Conservation (phyloP, 306 rosid species). For the Crotalaria pallida region DNA sequence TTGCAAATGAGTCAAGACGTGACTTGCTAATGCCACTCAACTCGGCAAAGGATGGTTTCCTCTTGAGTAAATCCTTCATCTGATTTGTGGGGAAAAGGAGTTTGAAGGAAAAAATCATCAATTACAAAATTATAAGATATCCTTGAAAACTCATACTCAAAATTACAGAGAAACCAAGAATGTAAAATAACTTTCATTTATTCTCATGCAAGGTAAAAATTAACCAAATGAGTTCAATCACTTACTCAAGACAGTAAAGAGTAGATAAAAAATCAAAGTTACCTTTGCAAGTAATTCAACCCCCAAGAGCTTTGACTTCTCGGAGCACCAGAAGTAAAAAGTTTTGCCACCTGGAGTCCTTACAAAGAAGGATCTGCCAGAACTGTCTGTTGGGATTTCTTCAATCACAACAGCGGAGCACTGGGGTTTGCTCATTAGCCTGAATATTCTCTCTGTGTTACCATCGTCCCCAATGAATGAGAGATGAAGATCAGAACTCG, state of each 20-base stretch:
- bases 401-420: constrained; percentile 49
- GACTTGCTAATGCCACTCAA: constrained; percentile 89
- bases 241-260: no score
- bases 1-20: constrained; percentile 84
- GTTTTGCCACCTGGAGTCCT: constrained; percentile 38
- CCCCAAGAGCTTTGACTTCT: constrained; percentile 86
- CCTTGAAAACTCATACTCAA: no score
- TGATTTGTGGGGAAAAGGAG: constrained; percentile 20
- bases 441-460: constrained; percentile 50
- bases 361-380: constrained; percentile 74
- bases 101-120: neutral
- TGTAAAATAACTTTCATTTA: neutral
- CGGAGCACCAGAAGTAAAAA: constrained; percentile 85
- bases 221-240: no score
- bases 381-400: constrained; percentile 58
- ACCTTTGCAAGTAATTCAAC: constrained; percentile 78
- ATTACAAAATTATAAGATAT: neutral
- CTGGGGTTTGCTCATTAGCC: constrained; percentile 41
- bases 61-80: constrained; percentile 77
- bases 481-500: constrained; percentile 86
- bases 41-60: constrained; percentile 78
- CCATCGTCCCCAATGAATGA: constrained; percentile 85
- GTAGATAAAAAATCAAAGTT: neutral
- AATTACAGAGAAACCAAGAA: neutral
- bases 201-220: constrained; percentile 7